Conservation (phyloP, 1,139 yeast species). For the Suhomyces terraborum region DNA sequence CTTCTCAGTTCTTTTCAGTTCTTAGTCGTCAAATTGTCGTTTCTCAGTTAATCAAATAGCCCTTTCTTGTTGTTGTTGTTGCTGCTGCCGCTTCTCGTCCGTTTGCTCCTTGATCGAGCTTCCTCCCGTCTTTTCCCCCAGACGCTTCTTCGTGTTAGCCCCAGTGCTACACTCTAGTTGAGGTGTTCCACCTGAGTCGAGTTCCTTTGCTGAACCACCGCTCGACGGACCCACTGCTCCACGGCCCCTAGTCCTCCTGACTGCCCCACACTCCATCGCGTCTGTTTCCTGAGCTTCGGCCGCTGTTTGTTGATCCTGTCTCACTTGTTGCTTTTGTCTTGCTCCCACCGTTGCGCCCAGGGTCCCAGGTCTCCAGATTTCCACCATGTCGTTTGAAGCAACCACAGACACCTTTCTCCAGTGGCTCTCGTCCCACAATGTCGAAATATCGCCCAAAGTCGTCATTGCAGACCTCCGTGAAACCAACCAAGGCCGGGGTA, state of each 20-base stretch:
- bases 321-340: not conserved
- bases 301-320: not conserved
- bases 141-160: not conserved
- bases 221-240: no score
- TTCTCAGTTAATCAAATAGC: not conserved
- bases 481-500: conserved; percentile 72
- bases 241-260: no score
- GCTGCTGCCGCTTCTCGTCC: not conserved
- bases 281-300: not conserved
- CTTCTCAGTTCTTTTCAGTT: no score
- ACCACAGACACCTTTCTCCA: conserved; percentile 44
- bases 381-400: conserved; percentile 14
- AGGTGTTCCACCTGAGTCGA: not conserved
- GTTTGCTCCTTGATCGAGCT: not conserved
- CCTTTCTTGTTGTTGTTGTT: not conserved
- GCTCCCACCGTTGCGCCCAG: not conserved
- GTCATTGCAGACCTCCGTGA: conserved; percentile 59
- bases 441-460: conserved; percentile 56
- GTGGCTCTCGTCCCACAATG: conserved; percentile 57
- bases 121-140: not conserved
- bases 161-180: not conserved
- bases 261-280: no score
- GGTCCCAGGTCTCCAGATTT: not conserved
- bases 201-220: not conserved
- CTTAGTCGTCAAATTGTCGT: no score